phyloP scores from a whole-genome alignment of 78 protist species.

The Capsaspora owczarzaki region DNA sequence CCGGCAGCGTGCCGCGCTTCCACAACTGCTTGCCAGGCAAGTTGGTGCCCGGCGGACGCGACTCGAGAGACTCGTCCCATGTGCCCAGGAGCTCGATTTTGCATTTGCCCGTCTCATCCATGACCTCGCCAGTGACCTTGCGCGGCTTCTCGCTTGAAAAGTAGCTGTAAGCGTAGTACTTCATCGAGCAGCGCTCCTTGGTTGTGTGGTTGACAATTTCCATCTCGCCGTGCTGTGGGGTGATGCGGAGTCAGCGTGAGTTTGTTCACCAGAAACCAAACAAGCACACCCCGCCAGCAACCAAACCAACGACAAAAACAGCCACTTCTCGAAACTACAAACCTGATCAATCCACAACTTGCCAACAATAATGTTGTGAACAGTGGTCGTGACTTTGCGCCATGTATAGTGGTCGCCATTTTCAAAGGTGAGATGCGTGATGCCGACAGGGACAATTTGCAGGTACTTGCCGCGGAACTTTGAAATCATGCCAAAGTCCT shows the following conservation, averaged over 20 bases:
- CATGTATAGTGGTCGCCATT: constrained; percentile 20
- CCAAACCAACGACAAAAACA: neutral
- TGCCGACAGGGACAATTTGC: constrained; percentile 10
- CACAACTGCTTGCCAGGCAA: neutral
- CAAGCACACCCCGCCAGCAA: neutral
- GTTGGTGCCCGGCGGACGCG: neutral
- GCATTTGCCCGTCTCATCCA: neutral
- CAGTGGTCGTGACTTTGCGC: constrained; percentile 28
- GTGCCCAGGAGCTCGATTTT: constrained; percentile 11
- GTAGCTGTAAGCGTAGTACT: constrained; percentile 4
- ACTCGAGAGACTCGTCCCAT: constrained; percentile 18
- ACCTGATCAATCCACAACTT: constrained; percentile 27
- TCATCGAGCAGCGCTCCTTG: neutral
- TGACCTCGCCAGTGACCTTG: neutral
- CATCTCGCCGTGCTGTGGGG: constrained; percentile 28
- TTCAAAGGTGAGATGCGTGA: constrained; percentile 5
- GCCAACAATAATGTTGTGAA: constrained; percentile 34
- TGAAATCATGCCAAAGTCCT: constrained; percentile 18
- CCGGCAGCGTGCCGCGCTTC: constrained; percentile 7
- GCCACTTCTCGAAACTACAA: neutral
- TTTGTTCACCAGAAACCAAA: neutral
- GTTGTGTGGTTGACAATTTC: constrained; percentile 22
- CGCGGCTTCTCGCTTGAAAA: neutral
- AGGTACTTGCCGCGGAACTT: constrained; percentile 37
- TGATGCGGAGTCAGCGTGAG: neutral